A percentile compares a stretch with the other conserved stretches of the same genome.
Evolutionary conservation across 1,284 basidiomycete species (phyloP).

Genomic region (Wolfiporia cocos): DNA sequence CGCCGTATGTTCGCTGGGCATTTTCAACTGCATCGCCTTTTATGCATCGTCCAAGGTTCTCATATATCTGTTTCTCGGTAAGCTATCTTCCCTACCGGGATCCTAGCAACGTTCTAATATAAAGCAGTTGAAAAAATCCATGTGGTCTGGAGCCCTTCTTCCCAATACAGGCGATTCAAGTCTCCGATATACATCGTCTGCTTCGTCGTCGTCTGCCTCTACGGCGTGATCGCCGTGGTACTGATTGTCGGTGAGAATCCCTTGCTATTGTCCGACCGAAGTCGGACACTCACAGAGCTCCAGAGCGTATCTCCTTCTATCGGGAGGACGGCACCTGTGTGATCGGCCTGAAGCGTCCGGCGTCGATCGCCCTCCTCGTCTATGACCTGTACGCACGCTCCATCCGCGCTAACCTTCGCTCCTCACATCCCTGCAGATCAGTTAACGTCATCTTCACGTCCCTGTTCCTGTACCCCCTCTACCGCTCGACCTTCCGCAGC

Average conservation of each 20-base stretch:
- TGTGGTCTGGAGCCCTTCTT: constrained; percentile 27
- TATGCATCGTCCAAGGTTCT: constrained; percentile 32
- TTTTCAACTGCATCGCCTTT: constrained; percentile 32
- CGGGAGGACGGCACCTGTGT: constrained; percentile 31
- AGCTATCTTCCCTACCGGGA: too few species aligned
- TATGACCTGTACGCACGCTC: constrained; percentile 33
- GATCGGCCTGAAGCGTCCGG: constrained; percentile 35
- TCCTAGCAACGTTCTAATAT: not conserved
- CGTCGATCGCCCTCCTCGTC: constrained; percentile 34
- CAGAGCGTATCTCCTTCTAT: constrained; percentile 32
- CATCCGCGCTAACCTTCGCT: not conserved
- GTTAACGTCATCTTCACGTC: constrained; percentile 37
- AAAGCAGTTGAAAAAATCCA: constrained; percentile 29
- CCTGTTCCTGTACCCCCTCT: constrained; percentile 42
- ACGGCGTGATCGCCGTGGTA: constrained; percentile 26
- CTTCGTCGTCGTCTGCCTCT: constrained; percentile 23
- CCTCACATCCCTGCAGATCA: constrained; percentile 18
- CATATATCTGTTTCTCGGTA: constrained; percentile 35
- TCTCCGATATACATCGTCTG: constrained; percentile 32
- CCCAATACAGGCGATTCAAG: constrained; percentile 17
- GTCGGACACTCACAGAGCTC: not conserved
- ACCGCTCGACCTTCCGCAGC: constrained; percentile 29
- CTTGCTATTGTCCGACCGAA: not conserved
- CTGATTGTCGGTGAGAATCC: constrained; percentile 27
- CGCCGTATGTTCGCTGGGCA: constrained; percentile 29